Conservation (phyloP, 495 filamentous ascomycete species). For the Penicillium riverlandense region DNA sequence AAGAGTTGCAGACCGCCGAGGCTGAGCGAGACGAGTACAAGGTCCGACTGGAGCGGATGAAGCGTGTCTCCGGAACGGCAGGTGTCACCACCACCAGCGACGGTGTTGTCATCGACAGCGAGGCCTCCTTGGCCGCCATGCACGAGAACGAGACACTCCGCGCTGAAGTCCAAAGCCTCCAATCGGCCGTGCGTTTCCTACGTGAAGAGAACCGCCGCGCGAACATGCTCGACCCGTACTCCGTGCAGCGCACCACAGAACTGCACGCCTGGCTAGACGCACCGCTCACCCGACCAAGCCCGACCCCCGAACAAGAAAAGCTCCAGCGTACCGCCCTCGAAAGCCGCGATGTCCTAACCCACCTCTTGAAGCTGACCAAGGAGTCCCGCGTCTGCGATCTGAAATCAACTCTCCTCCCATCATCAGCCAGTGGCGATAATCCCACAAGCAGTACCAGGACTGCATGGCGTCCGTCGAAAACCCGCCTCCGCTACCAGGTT, state of each 20-base stretch:
- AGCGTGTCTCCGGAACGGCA: conserved; percentile 40
- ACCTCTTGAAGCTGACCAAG: conserved; percentile 62
- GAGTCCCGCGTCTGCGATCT: conserved; percentile 52
- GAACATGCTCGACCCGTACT: conserved; percentile 52
- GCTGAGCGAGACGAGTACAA: conserved; percentile 67
- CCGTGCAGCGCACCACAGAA: conserved; percentile 45
- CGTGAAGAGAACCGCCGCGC: conserved; percentile 69
- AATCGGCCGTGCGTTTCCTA: conserved; percentile 70
- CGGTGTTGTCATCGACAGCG: conserved; percentile 37
- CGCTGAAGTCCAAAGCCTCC: conserved; percentile 59
- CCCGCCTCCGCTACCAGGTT: conserved; percentile 52
- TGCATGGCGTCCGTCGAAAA: conserved; percentile 52
- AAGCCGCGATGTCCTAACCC: conserved; percentile 60
- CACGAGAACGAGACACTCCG: conserved; percentile 69
- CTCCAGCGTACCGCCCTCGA: conserved; percentile 56
- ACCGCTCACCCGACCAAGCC: conserved; percentile 45
- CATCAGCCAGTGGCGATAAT: conserved; percentile 9
- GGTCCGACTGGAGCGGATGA: conserved; percentile 55
- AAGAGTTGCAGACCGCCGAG: conserved; percentile 46
- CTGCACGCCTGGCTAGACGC: conserved; percentile 55
- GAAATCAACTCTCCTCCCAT: conserved; percentile 30
- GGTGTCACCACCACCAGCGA: conserved; percentile 36
- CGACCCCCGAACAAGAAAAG: conserved; percentile 46
- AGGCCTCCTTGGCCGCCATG: conserved; percentile 49
- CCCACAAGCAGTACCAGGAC: conserved; percentile 39